Conservation (phyloP, 2,329 filamentous ascomycete genomes). For the Hymenoscyphus fructigenus region DNA sequence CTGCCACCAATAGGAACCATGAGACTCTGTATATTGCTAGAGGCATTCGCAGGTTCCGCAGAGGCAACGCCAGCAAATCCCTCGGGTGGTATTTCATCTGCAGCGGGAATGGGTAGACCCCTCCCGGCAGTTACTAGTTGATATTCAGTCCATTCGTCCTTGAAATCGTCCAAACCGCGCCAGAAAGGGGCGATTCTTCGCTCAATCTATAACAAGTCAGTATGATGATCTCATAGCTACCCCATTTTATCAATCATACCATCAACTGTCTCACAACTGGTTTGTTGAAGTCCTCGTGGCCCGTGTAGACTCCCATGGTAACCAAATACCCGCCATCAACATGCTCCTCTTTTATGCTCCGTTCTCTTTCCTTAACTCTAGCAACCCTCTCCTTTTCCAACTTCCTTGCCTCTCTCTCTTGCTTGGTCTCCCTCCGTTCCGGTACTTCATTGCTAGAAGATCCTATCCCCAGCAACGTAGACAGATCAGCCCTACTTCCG, state of each 20-base stretch:
- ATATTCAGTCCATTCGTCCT: slow-evolving; percentile 86
- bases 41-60: slow-evolving; percentile 48
- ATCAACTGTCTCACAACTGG: slow-evolving; percentile 82
- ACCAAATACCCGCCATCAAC: slow-evolving; percentile 94
- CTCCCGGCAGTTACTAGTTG: slow-evolving; percentile 91
- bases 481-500: slow-evolving; percentile 35
- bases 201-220: slow-evolving; percentile 67
- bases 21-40: slow-evolving; percentile 66
- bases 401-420: slow-evolving; percentile 84
- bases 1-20: slow-evolving; percentile 77
- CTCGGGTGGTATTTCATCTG: slow-evolving; percentile 79
- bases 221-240: slow-evolving; percentile 1
- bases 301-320: slow-evolving; percentile 90
- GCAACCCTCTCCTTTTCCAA: slow-evolving; percentile 76
- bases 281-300: slow-evolving; percentile 91
- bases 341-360: slow-evolving; percentile 86
- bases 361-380: slow-evolving; percentile 80
- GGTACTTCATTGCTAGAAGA: slow-evolving; percentile 29
- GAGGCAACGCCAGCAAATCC: slow-evolving; percentile 50
- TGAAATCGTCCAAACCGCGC: slow-evolving; percentile 88
- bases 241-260: slow-evolving; percentile 51
- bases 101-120: slow-evolving; percentile 77
- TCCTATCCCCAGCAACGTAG: slow-evolving; percentile 36
- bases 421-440: slow-evolving; percentile 77
- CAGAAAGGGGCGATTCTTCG: slow-evolving; percentile 91